These are phyloP conservation scores for Auxenochlorella pyrenoidosa DNA, from an alignment of 139 green algal species.

Conservation along the genomic window DNA sequence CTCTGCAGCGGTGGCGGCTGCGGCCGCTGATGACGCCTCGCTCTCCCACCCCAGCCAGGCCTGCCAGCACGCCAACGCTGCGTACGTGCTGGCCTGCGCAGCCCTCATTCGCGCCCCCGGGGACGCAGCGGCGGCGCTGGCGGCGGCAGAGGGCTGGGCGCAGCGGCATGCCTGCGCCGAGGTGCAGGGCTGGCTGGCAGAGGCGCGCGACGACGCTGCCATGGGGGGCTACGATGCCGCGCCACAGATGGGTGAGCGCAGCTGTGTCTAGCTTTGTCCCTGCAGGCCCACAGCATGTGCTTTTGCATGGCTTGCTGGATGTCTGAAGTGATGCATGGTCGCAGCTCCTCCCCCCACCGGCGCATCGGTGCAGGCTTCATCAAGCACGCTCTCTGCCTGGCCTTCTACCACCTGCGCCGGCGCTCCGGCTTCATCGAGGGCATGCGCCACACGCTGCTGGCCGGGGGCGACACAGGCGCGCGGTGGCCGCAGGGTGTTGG, in stretches of 20 bases:
- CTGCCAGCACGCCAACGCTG: slow-evolving; percentile 52
- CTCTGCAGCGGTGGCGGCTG: slow-evolving; percentile 17
- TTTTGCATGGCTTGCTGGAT: no score
- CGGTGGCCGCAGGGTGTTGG: not conserved
- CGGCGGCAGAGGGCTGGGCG: slow-evolving; percentile 42
- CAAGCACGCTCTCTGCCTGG: slow-evolving; percentile 48
- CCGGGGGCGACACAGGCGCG: slow-evolving; percentile 57
- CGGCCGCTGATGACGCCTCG: slow-evolving; percentile 28
- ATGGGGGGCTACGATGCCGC: slow-evolving; percentile 6
- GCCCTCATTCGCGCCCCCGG: slow-evolving; percentile 52
- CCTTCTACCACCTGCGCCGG: slow-evolving; percentile 37
- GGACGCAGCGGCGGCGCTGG: slow-evolving; percentile 45
- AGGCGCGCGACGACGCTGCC: not conserved
- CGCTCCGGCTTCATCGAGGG: slow-evolving; percentile 29
- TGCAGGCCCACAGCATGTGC: no score
- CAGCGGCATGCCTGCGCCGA: slow-evolving; percentile 8
- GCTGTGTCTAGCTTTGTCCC: no score
- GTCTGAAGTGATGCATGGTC: no score
- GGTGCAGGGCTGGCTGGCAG: slow-evolving; percentile 42
- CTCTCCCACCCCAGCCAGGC: slow-evolving; percentile 54
- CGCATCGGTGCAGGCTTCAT: slow-evolving; percentile 35
- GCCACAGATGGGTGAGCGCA: not conserved
- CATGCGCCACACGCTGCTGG: slow-evolving; percentile 46
- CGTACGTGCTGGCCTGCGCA: slow-evolving; percentile 58
- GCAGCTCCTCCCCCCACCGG: no score